phyloP scores from a whole-genome alignment of 2,329 filamentous ascomycete species.

The Bertia moriformis region DNA sequence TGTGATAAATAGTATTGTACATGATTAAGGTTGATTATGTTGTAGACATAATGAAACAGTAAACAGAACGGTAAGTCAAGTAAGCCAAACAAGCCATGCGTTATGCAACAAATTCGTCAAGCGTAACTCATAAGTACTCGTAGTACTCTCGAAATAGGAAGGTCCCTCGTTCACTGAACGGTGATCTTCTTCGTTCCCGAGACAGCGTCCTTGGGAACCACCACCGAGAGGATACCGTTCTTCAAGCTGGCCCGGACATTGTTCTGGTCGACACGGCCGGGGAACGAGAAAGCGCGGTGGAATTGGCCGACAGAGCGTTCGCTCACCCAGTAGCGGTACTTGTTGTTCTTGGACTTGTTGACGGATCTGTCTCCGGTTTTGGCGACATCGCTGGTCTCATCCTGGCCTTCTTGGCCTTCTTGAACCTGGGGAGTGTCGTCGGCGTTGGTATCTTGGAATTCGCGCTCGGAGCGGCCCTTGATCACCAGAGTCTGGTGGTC shows the following conservation, averaged over 20 bases:
- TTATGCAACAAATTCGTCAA: too few relatives aligned
- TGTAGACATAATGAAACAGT: too few relatives aligned
- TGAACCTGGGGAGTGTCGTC: neutral
- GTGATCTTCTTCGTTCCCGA: neutral
- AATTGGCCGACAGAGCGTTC: slow-evolving; percentile 8
- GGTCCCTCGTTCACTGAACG: slow-evolving; percentile 6
- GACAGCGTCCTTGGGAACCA: slow-evolving; percentile 4
- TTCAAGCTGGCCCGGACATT: slow-evolving; percentile 6
- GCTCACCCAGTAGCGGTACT: slow-evolving; percentile 5
- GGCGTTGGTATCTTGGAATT: neutral
- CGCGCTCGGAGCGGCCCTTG: slow-evolving; percentile 22
- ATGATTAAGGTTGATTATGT: too few relatives aligned
- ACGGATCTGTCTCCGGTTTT: neutral
- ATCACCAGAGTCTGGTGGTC: slow-evolving; percentile 28
- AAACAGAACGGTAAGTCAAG: too few relatives aligned
- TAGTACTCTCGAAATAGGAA: too few relatives aligned
- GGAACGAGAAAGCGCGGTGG: slow-evolving; percentile 7
- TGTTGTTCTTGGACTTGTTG: neutral
- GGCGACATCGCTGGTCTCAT: neutral
- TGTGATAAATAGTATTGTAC: too few relatives aligned
- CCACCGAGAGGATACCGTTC: slow-evolving; percentile 6
- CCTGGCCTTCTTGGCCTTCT: neutral
- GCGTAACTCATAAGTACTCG: too few relatives aligned
- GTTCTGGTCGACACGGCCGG: slow-evolving; percentile 5
- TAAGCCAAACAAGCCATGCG: too few relatives aligned